Conservation (phyloP, 257 asterid species). For the Nicotiana sylvestris region DNA sequence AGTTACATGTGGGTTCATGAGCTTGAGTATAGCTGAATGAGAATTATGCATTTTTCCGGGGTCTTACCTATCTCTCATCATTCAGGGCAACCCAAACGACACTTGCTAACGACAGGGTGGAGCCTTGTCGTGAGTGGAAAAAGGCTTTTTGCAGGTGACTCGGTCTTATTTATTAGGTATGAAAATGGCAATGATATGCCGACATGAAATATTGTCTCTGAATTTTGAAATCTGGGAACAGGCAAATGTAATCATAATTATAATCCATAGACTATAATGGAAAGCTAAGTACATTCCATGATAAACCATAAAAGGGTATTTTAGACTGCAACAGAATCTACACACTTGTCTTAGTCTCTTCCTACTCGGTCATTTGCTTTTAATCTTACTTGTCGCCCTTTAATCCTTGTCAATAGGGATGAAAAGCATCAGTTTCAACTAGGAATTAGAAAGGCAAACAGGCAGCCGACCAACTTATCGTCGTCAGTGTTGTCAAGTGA, state of each 20-base stretch:
- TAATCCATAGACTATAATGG: not conserved
- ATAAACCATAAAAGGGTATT: not conserved
- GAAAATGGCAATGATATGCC: not conserved
- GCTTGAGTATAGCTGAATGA: not conserved
- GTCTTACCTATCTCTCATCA: not conserved
- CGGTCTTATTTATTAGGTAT: constrained; percentile 87
- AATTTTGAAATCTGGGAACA: not conserved
- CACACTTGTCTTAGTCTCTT: not conserved
- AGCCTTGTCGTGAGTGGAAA: constrained; percentile 89
- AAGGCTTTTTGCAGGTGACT: constrained; percentile 86
- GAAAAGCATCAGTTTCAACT: constrained; percentile 79
- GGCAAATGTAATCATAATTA: not conserved
- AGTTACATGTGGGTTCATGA: constrained; percentile 3
- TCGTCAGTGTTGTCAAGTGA: constrained; percentile 92
- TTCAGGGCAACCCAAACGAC: constrained; percentile 92
- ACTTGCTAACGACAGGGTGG: constrained; percentile 95
- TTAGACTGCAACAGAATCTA: not conserved
- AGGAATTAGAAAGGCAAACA: constrained; percentile 74
- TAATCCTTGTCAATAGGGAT: constrained; percentile 43
- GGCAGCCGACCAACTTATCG: constrained; percentile 87
- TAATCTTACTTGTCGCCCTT: not conserved
- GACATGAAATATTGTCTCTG: not conserved
- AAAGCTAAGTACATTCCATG: not conserved
- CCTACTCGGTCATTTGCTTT: not conserved
- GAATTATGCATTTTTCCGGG: not conserved